These are phyloP conservation scores for Kwoniella dendrophila DNA, from an alignment of 768 basidiomycete species.

Conservation along the genomic window DNA sequence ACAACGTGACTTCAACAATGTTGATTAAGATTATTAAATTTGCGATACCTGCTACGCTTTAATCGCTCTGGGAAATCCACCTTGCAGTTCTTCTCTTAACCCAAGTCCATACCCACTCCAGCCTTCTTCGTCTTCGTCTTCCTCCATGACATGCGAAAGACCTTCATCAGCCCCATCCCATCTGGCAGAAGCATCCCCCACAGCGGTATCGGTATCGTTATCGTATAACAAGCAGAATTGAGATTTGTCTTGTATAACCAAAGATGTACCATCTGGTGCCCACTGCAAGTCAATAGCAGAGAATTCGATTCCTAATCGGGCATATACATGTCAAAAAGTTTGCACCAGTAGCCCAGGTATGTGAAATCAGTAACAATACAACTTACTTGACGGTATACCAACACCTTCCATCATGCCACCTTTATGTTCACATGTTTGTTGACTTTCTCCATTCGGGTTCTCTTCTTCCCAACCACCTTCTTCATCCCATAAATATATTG, in stretches of 20 bases:
- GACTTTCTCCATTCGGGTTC: background rate
- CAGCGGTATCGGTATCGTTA: conserved; percentile 11
- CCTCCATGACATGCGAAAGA: conserved; percentile 34
- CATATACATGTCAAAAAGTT: background rate
- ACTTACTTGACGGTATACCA: conserved; percentile 82
- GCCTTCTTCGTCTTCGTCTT: conserved; percentile 14
- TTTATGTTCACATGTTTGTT: conserved; percentile 57
- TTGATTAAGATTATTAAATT: no score
- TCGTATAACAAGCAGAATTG: conserved; percentile 66
- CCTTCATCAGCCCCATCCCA: conserved; percentile 20
- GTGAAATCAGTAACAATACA: background rate
- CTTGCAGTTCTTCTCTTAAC: background rate
- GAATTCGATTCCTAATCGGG: conserved; percentile 65
- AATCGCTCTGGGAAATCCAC: background rate
- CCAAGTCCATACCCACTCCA: conserved; percentile 10
- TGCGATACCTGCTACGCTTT: no score
- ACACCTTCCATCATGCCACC: conserved; percentile 75
- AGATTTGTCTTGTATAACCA: conserved; percentile 73
- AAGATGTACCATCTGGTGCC: conserved; percentile 83
- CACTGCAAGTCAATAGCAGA: conserved; percentile 70
- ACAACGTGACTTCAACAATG: no score
- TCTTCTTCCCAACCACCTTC: conserved; percentile 50
- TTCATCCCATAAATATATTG: conserved; percentile 51
- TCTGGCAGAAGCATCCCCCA: conserved; percentile 19
- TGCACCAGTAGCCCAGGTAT: background rate